Percentiles rank a stretch among this genome's conserved stretches.
Evolutionary conservation across 148 eudicot species (phyloP).

Genomic region (Drosera capensis): DNA sequence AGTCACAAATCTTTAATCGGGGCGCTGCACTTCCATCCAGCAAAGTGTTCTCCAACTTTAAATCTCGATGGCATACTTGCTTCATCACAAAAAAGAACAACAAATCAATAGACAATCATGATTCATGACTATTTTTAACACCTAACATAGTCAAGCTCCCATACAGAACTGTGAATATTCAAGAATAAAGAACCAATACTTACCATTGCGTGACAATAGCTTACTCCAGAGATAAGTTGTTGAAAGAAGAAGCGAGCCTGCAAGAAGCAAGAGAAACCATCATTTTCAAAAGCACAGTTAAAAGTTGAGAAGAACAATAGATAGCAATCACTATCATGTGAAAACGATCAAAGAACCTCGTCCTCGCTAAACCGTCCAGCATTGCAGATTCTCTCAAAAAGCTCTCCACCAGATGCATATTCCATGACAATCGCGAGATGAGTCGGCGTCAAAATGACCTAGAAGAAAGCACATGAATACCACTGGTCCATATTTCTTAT

Average conservation of each 20-base stretch:
- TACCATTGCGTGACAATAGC: conserved; percentile 41
- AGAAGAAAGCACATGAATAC: conserved; percentile 2
- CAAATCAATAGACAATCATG: neutral
- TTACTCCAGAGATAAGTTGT: conserved; percentile 38
- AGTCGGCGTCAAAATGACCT: conserved; percentile 38
- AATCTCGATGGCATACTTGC: conserved; percentile 43
- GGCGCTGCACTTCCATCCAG: conserved; percentile 44
- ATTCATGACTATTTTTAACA: too few relatives aligned
- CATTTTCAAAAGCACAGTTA: neutral
- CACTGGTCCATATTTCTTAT: conserved; percentile 4
- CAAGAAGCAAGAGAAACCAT: conserved; percentile 2
- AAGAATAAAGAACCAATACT: neutral
- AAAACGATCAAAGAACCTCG: conserved; percentile 15
- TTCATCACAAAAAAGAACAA: conserved; percentile 9
- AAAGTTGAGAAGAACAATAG: neutral
- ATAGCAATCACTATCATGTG: neutral
- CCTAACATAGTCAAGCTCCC: too few relatives aligned
- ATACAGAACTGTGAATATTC: neutral
- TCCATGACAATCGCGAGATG: conserved; percentile 48
- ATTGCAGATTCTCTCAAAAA: conserved; percentile 31
- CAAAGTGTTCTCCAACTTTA: conserved; percentile 34
- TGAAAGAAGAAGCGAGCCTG: conserved; percentile 43
- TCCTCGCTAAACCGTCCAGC: conserved; percentile 39
- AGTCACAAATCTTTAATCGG: conserved; percentile 38
- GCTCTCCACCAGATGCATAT: conserved; percentile 45